Percentiles rank a stretch among this genome's conserved stretches.
These are phyloP conservation scores for Delitschia confertaspora DNA, from an alignment of 495 filamentous ascomycete species.

Conservation along the genomic window DNA sequence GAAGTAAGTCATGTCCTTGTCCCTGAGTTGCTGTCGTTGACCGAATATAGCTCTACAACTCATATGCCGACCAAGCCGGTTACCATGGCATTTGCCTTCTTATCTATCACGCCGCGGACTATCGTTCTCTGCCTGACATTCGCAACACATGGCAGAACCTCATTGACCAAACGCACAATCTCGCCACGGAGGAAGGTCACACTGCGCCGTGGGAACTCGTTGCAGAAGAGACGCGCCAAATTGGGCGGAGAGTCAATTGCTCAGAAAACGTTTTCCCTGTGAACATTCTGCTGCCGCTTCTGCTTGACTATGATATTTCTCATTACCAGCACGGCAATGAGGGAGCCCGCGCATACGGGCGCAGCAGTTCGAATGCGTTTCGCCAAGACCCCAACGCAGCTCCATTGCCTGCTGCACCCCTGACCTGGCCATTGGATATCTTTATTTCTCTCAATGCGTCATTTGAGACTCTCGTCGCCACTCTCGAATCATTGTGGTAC, in stretches of 20 bases:
- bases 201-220: slow-evolving; percentile 71
- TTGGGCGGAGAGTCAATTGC: slow-evolving; percentile 69
- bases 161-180: slow-evolving; percentile 58
- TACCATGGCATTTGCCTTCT: slow-evolving; percentile 90
- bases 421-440: slow-evolving; percentile 73
- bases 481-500: slow-evolving; percentile 78
- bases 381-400: slow-evolving; percentile 46
- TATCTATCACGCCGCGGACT: slow-evolving; percentile 81
- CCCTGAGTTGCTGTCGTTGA: slow-evolving; percentile 2
- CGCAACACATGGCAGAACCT: slow-evolving; percentile 74
- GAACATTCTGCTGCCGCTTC: slow-evolving; percentile 64
- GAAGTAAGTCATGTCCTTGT: slow-evolving; percentile 47
- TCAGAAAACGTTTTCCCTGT: slow-evolving; percentile 71
- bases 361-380: not conserved
- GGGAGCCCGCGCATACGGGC: not conserved
- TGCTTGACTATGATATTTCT: slow-evolving; percentile 38
- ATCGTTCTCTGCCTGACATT: slow-evolving; percentile 76
- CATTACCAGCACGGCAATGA: slow-evolving; percentile 13
- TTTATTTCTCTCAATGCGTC: slow-evolving; percentile 69
- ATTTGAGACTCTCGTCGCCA: slow-evolving; percentile 62
- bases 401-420: slow-evolving; percentile 34
- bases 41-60: slow-evolving; percentile 67
- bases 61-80: slow-evolving; percentile 73
- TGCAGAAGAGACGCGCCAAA: slow-evolving; percentile 58
- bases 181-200: slow-evolving; percentile 46